phyloP scores from a whole-genome alignment of 768 basidiomycete genomes.

The Rhodocollybia butyracea region DNA sequence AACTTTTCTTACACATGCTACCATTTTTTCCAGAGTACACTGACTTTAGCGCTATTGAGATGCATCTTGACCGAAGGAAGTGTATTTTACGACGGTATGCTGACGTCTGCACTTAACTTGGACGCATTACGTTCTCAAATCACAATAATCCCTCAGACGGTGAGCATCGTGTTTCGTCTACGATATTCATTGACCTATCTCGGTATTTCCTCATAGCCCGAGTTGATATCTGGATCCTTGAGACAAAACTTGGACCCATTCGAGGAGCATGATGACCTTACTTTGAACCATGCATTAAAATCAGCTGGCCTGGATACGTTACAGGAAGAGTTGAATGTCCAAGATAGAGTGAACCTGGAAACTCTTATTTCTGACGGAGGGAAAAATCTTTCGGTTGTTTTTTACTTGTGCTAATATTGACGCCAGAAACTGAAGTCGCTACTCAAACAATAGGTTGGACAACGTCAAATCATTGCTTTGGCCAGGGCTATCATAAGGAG shows the following conservation, averaged over 20 bases:
- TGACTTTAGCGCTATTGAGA: conserved; percentile 46
- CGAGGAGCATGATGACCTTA: conserved; percentile 60
- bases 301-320: conserved; percentile 49
- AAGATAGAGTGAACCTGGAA: conserved; percentile 42
- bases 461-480: conserved; percentile 65
- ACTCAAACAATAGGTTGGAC: too few species aligned
- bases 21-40: conserved; percentile 29
- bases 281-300: conserved; percentile 59
- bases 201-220: conserved; percentile 10
- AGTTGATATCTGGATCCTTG: conserved; percentile 57
- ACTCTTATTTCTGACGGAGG: conserved; percentile 59
- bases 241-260: conserved; percentile 71
- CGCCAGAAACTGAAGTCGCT: too few species aligned
- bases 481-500: conserved; percentile 53
- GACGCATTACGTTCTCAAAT: conserved; percentile 42
- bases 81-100: conserved; percentile 42
- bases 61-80: conserved; percentile 47
- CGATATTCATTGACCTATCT: background rate
- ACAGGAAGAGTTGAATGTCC: conserved; percentile 24
- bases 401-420: conserved; percentile 29
- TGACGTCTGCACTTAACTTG: conserved; percentile 39
- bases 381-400: conserved; percentile 69
- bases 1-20: too few species aligned
- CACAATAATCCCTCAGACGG: conserved; percentile 38
- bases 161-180: background rate